Conservation (phyloP, 2,329 filamentous ascomycete species). For the Myrmaecium sp. region DNA sequence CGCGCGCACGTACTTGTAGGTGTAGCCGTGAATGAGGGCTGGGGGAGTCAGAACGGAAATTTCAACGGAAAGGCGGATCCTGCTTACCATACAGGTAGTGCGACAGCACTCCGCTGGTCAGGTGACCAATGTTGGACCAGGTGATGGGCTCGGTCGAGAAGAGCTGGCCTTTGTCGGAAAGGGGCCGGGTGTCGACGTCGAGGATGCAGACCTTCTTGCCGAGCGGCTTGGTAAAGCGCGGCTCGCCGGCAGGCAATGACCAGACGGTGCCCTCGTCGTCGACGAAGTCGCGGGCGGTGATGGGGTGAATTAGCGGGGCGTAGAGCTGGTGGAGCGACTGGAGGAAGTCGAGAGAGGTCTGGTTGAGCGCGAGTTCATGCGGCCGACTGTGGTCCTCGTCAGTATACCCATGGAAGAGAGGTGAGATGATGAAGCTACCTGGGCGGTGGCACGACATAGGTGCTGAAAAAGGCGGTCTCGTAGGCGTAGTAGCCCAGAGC, state of each 20-base stretch:
- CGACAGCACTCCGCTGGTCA: neutral
- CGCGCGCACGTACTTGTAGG: constrained; percentile 31
- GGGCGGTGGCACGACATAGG: too few species aligned
- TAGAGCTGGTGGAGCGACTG: too few species aligned
- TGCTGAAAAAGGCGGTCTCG: constrained; percentile 10
- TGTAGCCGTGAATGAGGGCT: constrained; percentile 32
- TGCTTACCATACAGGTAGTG: neutral
- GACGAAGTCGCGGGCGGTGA: constrained; percentile 19
- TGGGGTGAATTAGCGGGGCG: constrained; percentile 17
- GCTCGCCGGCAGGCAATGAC: constrained; percentile 13
- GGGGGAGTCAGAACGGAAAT: constrained; percentile 1
- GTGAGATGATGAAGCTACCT: neutral
- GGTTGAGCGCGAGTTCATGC: neutral
- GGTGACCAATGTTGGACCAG: neutral
- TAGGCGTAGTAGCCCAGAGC: constrained; percentile 16
- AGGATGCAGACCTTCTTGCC: neutral
- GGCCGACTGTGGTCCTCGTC: neutral
- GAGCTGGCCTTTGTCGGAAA: neutral
- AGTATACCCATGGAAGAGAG: neutral
- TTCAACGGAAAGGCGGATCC: neutral
- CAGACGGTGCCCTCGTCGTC: constrained; percentile 20
- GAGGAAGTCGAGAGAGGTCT: neutral
- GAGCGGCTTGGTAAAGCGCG: constrained; percentile 5
- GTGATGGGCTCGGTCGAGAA: neutral
- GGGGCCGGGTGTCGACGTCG: neutral